Conservation (phyloP, 768 basidiomycete genomes). For the Infundibulicybe gibba region DNA sequence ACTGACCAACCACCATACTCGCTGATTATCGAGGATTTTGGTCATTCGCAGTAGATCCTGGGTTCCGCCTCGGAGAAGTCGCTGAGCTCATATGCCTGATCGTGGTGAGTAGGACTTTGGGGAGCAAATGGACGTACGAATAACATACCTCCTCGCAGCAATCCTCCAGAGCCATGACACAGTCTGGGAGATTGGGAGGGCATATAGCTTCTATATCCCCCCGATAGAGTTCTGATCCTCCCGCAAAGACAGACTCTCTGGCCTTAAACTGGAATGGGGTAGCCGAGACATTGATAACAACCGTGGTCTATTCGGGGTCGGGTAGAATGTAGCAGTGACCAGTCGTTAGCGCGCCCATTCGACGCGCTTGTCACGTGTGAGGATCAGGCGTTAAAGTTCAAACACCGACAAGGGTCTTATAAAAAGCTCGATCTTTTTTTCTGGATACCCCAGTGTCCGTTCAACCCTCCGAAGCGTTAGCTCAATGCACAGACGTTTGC, state of each 20-base stretch:
- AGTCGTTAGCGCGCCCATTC: background rate
- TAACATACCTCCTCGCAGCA: slow-evolving; percentile 71
- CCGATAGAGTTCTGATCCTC: slow-evolving; percentile 62
- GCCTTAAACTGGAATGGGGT: slow-evolving; percentile 50
- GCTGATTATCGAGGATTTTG: slow-evolving; percentile 62
- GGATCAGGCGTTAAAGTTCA: slow-evolving; percentile 9
- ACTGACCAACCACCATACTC: slow-evolving; percentile 34
- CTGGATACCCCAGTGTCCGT: slow-evolving; percentile 54
- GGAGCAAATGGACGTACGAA: background rate
- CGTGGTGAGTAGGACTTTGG: background rate
- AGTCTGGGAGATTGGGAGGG: slow-evolving; percentile 70
- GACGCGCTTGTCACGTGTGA: slow-evolving; percentile 9
- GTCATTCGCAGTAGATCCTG: slow-evolving; percentile 70
- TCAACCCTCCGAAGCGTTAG: slow-evolving; percentile 67
- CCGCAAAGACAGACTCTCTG: slow-evolving; percentile 69
- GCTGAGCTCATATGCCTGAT: slow-evolving; percentile 63
- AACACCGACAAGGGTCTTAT: slow-evolving; percentile 26
- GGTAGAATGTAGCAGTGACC: no score
- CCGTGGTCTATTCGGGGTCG: background rate
- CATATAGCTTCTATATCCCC: slow-evolving; percentile 63
- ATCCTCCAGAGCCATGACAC: slow-evolving; percentile 75
- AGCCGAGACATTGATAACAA: slow-evolving; percentile 40
- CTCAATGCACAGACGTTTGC: slow-evolving; percentile 36
- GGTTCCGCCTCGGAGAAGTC: slow-evolving; percentile 66
- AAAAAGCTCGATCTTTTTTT: slow-evolving; percentile 16